Conservation (phyloP, 768 basidiomycete species). For the Amanita inopinata region DNA sequence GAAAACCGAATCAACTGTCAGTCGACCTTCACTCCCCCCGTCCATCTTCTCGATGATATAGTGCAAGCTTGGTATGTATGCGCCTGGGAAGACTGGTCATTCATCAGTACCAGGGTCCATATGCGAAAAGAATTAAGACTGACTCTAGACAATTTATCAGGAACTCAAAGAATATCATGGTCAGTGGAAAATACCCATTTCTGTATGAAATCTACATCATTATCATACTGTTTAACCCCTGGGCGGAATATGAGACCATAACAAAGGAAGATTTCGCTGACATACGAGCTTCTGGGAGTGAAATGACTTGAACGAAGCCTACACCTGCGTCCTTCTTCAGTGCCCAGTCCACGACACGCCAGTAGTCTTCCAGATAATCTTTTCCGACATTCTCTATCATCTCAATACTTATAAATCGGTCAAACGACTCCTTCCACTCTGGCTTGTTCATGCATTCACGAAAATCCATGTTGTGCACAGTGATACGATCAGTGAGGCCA, state of each 20-base stretch:
- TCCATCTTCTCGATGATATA: slow-evolving; percentile 35
- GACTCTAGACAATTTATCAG: slow-evolving; percentile 17
- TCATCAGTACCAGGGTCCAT: neutral
- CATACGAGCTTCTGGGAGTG: slow-evolving; percentile 61
- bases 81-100: slow-evolving; percentile 57
- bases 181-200: slow-evolving; percentile 51
- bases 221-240: slow-evolving; percentile 47
- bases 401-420: slow-evolving; percentile 64
- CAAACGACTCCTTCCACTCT: slow-evolving; percentile 57
- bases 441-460: slow-evolving; percentile 39
- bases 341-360: slow-evolving; percentile 56
- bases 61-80: slow-evolving; percentile 57
- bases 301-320: slow-evolving; percentile 68
- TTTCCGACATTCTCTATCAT: slow-evolving; percentile 71
- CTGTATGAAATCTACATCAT: slow-evolving; percentile 63
- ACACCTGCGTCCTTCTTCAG: slow-evolving; percentile 48
- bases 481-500: slow-evolving; percentile 42
- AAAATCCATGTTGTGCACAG: slow-evolving; percentile 72
- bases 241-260: neutral
- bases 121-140: slow-evolving; percentile 4
- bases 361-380: slow-evolving; percentile 59
- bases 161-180: slow-evolving; percentile 1
- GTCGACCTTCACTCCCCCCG: slow-evolving; percentile 41
- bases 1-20: slow-evolving; percentile 53
- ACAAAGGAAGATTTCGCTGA: slow-evolving; percentile 18